Percentiles rank a stretch among this genome's conserved stretches.
These are phyloP conservation scores for Solanum lycopersicoides DNA, from an alignment of 257 asterid genomes.

Conservation along the genomic window DNA sequence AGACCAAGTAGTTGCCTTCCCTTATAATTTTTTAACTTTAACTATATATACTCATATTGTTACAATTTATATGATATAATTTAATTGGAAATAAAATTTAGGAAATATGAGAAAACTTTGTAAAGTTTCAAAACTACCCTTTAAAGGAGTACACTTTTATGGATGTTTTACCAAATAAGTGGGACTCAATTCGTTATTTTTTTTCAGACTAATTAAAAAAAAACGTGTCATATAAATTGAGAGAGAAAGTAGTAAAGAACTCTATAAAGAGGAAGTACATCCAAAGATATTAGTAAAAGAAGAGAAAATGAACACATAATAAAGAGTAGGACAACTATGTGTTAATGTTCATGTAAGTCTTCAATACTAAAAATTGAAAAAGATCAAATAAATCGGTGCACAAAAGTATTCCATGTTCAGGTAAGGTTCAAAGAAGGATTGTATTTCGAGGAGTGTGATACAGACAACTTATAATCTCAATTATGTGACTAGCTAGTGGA, in stretches of 20 bases:
- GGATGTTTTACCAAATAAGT: no score
- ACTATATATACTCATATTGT: no score
- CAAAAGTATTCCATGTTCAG: background rate
- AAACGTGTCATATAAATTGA: background rate
- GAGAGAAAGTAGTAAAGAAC: rapidly evolving
- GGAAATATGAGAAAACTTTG: no score
- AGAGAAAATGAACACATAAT: background rate
- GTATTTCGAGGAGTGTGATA: no score
- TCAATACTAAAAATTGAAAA: background rate
- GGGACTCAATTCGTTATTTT: background rate
- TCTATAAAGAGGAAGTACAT: background rate
- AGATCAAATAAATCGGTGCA: no score
- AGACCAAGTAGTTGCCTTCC: no score
- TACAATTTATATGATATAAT: no score
- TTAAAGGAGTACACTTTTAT: background rate
- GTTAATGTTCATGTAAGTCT: background rate
- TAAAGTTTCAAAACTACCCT: background rate
- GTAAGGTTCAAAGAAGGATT: rapidly evolving
- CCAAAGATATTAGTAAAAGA: background rate
- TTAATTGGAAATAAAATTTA: background rate
- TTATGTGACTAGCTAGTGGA: background rate
- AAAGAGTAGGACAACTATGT: background rate
- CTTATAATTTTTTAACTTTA: no score
- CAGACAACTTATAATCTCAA: background rate
- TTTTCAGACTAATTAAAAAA: no score